Evolutionary conservation across 202 grass and related monocot species (phyloP).

Genomic region (Dendrocalamus latiflorus): DNA sequence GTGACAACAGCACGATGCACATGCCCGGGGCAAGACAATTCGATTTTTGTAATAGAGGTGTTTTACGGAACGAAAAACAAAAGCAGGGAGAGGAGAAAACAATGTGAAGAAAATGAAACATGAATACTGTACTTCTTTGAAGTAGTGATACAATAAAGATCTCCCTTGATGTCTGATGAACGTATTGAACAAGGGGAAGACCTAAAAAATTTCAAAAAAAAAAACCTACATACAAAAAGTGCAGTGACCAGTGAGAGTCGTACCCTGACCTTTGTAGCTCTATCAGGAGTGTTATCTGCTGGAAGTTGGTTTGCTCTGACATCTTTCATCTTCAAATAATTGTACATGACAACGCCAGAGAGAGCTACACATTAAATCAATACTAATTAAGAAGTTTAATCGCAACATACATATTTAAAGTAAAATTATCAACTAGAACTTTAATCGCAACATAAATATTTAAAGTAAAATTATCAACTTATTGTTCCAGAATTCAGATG

Average conservation of each 20-base stretch:
- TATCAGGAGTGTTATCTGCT: constrained; percentile 55
- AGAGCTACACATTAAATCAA: constrained; percentile 53
- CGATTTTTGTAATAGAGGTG: neutral
- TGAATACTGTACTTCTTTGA: constrained; percentile 19
- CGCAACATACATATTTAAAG: constrained; percentile 12
- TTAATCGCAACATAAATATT: constrained; percentile 8
- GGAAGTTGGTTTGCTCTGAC: constrained; percentile 65
- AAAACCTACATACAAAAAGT: neutral
- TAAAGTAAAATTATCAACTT: constrained; percentile 21
- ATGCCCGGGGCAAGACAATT: neutral
- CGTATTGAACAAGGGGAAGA: constrained; percentile 19
- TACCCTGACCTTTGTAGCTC: constrained; percentile 52
- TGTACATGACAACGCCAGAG: constrained; percentile 93
- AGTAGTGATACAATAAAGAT: constrained; percentile 8
- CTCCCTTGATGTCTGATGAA: neutral
- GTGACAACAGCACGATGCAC: neutral
- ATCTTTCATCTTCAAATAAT: constrained; percentile 99
- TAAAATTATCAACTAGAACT: constrained; percentile 9
- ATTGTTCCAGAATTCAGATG: neutral
- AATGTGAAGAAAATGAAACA: neutral
- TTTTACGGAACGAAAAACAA: neutral
- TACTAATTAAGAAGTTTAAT: constrained; percentile 20
- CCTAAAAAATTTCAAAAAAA: neutral
- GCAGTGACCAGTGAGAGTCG: neutral
- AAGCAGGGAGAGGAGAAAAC: neutral